phyloP scores from a whole-genome alignment of 2,329 filamentous ascomycete species.

The Colletotrichum salicis region DNA sequence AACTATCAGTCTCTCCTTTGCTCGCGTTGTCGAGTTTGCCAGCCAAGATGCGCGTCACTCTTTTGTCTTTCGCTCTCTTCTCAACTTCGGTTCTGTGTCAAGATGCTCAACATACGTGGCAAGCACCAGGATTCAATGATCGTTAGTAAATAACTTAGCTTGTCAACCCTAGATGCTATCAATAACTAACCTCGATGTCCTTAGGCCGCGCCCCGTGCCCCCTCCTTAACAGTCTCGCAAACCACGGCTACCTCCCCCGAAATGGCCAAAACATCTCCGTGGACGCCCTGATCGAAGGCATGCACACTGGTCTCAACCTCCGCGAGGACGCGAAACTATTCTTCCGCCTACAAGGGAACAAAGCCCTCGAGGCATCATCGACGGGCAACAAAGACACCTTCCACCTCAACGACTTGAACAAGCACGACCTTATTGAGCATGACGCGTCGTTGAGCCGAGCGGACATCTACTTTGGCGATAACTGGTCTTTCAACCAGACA shows the following conservation, averaged over 20 bases:
- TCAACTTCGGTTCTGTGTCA: conserved; percentile 1
- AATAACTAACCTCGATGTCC: too few relatives aligned
- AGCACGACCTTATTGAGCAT: conserved; percentile 36
- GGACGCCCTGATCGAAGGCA: conserved; percentile 32
- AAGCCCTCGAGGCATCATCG: conserved; percentile 14
- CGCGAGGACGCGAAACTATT: conserved; percentile 33
- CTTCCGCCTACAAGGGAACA: conserved; percentile 31
- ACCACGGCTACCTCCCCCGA: conserved; percentile 42
- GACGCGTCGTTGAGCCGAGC: conserved; percentile 37
- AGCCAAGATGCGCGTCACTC: neutral
- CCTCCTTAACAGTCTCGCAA: conserved; percentile 41
- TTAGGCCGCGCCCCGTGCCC: conserved; percentile 35
- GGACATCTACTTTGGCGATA: conserved; percentile 43
- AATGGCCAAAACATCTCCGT: conserved; percentile 39
- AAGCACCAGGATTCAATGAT: conserved; percentile 1
- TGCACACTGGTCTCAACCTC: conserved; percentile 31
- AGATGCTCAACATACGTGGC: conserved; percentile 12
- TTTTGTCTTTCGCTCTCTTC: conserved; percentile 3
- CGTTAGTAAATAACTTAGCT: neutral
- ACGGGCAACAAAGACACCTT: conserved; percentile 31
- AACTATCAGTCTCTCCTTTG: conserved; percentile 12
- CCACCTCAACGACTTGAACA: conserved; percentile 41
- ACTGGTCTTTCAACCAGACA: conserved; percentile 42
- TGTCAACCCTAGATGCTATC: neutral
- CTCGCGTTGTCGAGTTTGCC: neutral